phyloP scores from a whole-genome alignment of 495 filamentous ascomycete genomes.

The Annulohypoxylon moriforme region DNA sequence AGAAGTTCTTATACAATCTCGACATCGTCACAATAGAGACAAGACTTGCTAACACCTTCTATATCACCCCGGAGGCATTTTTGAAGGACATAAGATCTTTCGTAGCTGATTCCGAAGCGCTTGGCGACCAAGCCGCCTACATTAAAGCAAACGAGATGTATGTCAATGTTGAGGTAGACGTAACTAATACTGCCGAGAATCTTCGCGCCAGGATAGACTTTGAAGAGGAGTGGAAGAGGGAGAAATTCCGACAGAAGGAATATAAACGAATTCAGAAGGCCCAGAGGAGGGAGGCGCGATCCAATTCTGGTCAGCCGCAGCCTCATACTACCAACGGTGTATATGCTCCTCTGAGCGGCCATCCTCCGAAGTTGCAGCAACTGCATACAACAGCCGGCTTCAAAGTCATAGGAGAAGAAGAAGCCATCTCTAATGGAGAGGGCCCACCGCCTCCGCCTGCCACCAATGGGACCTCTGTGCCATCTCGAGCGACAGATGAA shows the following conservation, averaged over 20 bases:
- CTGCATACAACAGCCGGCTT: slow-evolving; percentile 63
- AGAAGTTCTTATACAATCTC: slow-evolving; percentile 93
- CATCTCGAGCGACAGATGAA: slow-evolving; percentile 63
- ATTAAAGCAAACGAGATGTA: slow-evolving; percentile 90
- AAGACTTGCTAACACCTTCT: slow-evolving; percentile 92
- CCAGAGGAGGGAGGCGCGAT: slow-evolving; percentile 63
- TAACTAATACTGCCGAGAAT: slow-evolving; percentile 73
- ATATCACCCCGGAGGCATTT: slow-evolving; percentile 88
- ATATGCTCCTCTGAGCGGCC: slow-evolving; percentile 45
- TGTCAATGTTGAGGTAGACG: slow-evolving; percentile 92
- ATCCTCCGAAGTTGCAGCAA: slow-evolving; percentile 61
- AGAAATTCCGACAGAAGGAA: slow-evolving; percentile 72
- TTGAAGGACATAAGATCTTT: slow-evolving; percentile 84
- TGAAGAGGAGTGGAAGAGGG: slow-evolving; percentile 74
- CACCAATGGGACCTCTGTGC: slow-evolving; percentile 76
- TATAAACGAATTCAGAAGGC: slow-evolving; percentile 69
- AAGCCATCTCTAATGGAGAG: slow-evolving; percentile 64
- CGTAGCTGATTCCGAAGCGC: slow-evolving; percentile 80
- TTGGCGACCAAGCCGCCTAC: slow-evolving; percentile 79
- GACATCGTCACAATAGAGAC: slow-evolving; percentile 95
- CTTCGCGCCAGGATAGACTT: slow-evolving; percentile 57
- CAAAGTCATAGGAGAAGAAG: slow-evolving; percentile 58
- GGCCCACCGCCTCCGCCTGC: slow-evolving; percentile 59
- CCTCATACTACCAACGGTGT: slow-evolving; percentile 49
- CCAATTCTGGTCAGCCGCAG: slow-evolving; percentile 52